These are phyloP conservation scores for Carpinus viminea DNA, from an alignment of 306 rosid species.

Conservation along the genomic window DNA sequence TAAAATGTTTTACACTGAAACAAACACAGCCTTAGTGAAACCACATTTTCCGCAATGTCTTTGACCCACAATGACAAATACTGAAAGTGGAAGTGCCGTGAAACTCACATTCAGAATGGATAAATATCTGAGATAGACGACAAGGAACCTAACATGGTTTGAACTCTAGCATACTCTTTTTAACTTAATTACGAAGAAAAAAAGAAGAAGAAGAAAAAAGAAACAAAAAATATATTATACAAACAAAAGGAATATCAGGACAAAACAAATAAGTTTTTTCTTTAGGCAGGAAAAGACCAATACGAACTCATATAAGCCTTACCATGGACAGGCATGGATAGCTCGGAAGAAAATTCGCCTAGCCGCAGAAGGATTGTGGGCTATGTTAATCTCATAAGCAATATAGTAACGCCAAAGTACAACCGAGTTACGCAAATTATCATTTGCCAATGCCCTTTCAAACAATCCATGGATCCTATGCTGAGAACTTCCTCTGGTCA, in stretches of 20 bases:
- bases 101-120: neutral
- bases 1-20: too few relatives aligned
- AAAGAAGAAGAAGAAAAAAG: neutral
- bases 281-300: constrained; percentile 2
- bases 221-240: neutral
- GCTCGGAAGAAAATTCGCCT: constrained; percentile 89
- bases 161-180: too few relatives aligned
- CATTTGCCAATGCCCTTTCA: constrained; percentile 74
- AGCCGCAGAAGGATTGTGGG: constrained; percentile 65
- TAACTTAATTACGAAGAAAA: neutral
- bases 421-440: constrained; percentile 60
- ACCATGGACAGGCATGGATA: constrained; percentile 98
- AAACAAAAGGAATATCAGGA: neutral
- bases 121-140: neutral
- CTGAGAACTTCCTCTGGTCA: constrained; percentile 65
- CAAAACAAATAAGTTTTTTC: neutral
- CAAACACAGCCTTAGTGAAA: too few relatives aligned
- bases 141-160: too few relatives aligned
- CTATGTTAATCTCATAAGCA: constrained; percentile 59
- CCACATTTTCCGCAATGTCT: neutral
- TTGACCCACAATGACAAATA: neutral
- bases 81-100: neutral
- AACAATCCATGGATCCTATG: constrained; percentile 87
- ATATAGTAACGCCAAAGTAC: constrained; percentile 89
- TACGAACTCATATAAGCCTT: constrained; percentile 26